Percentiles rank a stretch among this genome's conserved stretches.
These are phyloP conservation scores for Vitis rotundifolia DNA, from an alignment of 164 flowering plant species.

Conservation along the genomic window DNA sequence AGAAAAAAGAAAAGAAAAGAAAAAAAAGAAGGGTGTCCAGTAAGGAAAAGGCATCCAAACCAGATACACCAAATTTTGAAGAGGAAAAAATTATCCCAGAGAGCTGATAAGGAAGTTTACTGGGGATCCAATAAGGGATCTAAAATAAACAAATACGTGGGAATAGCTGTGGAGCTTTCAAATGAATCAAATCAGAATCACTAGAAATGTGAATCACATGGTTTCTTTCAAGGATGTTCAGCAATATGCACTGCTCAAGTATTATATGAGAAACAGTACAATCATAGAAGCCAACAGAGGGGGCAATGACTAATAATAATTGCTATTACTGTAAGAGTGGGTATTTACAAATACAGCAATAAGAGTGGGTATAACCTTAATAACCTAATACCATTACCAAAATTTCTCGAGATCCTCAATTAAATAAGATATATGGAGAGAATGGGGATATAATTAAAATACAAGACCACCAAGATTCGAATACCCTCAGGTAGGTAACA, in stretches of 20 bases:
- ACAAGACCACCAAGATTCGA: too few species aligned
- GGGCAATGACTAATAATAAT: background rate
- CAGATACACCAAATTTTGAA: background rate
- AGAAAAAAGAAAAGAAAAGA: too few species aligned
- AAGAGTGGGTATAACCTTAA: too few species aligned
- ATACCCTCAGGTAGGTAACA: too few species aligned
- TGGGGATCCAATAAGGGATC: background rate
- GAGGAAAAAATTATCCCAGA: background rate
- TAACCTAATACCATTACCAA: too few species aligned
- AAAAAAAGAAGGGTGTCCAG: too few species aligned
- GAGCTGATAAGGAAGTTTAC: background rate
- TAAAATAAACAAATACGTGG: too few species aligned
- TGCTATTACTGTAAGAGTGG: background rate
- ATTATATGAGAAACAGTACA: background rate
- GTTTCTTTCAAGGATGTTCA: background rate
- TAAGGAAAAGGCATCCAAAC: background rate
- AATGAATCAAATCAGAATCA: background rate
- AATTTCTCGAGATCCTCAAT: too few species aligned
- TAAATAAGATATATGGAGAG: too few species aligned
- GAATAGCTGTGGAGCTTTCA: background rate
- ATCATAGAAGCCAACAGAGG: background rate
- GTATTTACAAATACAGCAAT: too few species aligned
- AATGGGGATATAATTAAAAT: too few species aligned
- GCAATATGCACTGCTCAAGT: background rate
- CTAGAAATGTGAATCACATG: background rate